Percentiles rank a stretch among this genome's conserved stretches.
Conservation (phyloP, 495 filamentous ascomycete genomes). For the Neurospora sp. region DNA sequence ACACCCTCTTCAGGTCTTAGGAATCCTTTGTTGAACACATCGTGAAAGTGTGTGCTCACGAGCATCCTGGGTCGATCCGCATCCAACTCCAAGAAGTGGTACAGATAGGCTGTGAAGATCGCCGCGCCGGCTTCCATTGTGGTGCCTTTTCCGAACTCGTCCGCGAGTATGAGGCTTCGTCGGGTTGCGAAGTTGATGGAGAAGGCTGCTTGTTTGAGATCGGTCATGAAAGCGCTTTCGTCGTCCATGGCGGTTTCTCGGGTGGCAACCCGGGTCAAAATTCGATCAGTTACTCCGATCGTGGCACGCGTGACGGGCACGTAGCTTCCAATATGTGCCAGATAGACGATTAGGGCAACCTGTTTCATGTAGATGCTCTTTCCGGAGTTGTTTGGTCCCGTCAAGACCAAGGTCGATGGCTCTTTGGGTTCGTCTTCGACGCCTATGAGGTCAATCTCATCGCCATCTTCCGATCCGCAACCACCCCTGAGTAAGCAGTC, state of each 20-base stretch:
- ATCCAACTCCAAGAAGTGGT: conserved; percentile 56
- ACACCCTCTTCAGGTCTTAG: conserved; percentile 49
- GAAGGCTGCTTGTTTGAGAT: conserved; percentile 79
- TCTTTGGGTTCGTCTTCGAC: conserved; percentile 8
- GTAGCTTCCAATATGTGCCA: conserved; percentile 89
- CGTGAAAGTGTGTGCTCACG: conserved; percentile 88
- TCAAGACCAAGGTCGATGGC: conserved; percentile 74
- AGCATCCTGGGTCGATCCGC: conserved; percentile 69
- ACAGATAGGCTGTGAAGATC: conserved; percentile 71
- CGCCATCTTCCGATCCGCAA: conserved; percentile 14
- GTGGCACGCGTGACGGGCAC: conserved; percentile 71
- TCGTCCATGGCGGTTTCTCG: conserved; percentile 75
- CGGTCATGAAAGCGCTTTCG: conserved; percentile 89
- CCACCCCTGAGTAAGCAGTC: conserved; percentile 65
- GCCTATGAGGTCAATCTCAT: not conserved
- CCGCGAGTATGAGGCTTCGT: conserved; percentile 72
- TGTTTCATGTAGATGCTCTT: conserved; percentile 97
- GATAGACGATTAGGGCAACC: conserved; percentile 83
- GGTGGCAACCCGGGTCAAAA: conserved; percentile 79
- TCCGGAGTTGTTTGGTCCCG: conserved; percentile 92
- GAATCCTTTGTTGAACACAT: conserved; percentile 73
- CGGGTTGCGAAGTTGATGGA: conserved; percentile 67
- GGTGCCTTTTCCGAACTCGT: conserved; percentile 97
- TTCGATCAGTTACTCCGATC: conserved; percentile 87
- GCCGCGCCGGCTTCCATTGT: conserved; percentile 74